Evolutionary conservation across 306 rosid genomes (phyloP).

Genomic region (Sechiopsis laciniata): DNA sequence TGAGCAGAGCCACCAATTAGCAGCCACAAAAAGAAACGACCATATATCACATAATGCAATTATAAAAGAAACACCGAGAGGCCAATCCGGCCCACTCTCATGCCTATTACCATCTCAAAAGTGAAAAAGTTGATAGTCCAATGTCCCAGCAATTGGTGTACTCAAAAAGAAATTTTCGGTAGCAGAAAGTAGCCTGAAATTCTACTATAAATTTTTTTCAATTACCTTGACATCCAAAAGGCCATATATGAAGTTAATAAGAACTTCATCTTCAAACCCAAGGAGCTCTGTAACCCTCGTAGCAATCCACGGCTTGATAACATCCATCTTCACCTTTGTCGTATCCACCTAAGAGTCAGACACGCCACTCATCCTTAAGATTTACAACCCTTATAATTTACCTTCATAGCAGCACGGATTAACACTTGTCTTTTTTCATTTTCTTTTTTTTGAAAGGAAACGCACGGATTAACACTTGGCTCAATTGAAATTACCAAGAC

Average conservation of each 20-base stretch:
- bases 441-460: too few species aligned
- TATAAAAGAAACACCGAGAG: neutral
- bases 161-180: neutral
- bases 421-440: neutral
- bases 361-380: constrained; percentile 15
- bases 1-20: neutral
- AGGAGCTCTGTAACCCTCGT: constrained; percentile 82
- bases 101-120: neutral
- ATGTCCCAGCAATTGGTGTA: neutral
- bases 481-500: constrained; percentile 14
- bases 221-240: constrained; percentile 90
- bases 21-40: neutral
- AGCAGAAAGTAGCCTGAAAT: neutral
- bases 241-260: constrained; percentile 82
- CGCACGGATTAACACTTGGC: neutral
- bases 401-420: neutral
- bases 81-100: neutral
- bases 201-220: neutral
- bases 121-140: neutral
- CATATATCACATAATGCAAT: neutral
- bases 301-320: constrained; percentile 86
- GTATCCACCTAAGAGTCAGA: constrained; percentile 54
- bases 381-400: neutral
- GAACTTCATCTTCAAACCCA: constrained; percentile 97
- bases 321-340: constrained; percentile 86